Percentiles rank a stretch among this genome's conserved stretches.
phyloP scores from a whole-genome alignment of 164 flowering plant genomes.

The Amborella trichopoda region DNA sequence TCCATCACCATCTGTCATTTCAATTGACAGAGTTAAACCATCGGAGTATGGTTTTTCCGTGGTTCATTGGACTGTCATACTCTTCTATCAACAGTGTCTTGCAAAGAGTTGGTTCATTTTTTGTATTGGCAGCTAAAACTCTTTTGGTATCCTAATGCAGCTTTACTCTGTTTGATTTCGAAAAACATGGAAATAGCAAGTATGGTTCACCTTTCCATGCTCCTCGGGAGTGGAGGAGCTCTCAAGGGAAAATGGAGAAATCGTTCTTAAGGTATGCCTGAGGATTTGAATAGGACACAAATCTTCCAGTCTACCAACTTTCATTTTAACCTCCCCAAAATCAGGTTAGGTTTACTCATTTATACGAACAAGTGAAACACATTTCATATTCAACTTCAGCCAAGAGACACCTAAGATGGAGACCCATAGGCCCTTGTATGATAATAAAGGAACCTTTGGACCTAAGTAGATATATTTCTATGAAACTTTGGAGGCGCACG shows the following conservation, averaged over 20 bases:
- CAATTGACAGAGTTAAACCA: too few species aligned
- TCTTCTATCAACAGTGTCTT: too few species aligned
- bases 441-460: not conserved
- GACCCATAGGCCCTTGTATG: not conserved
- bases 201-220: conserved; percentile 72
- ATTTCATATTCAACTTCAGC: too few species aligned
- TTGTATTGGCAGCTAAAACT: too few species aligned
- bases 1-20: too few species aligned
- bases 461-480: not conserved
- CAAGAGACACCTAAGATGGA: too few species aligned
- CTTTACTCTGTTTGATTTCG: conserved; percentile 72
- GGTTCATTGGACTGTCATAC: too few species aligned
- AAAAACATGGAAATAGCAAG: conserved; percentile 72
- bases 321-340: not conserved
- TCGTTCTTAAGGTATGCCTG: conserved; percentile 76
- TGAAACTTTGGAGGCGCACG: not conserved
- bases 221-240: conserved; percentile 48
- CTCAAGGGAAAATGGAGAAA: conserved; percentile 99
- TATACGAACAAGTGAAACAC: too few species aligned
- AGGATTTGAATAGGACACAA: not conserved
- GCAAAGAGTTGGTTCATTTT: too few species aligned
- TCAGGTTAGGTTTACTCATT: too few species aligned
- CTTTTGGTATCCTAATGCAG: too few species aligned
- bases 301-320: not conserved
- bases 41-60: too few species aligned